These are phyloP conservation scores for Hemisphaericaspora nanyangensis DNA, from an alignment of 805 yeast genomes.

Conservation along the genomic window DNA sequence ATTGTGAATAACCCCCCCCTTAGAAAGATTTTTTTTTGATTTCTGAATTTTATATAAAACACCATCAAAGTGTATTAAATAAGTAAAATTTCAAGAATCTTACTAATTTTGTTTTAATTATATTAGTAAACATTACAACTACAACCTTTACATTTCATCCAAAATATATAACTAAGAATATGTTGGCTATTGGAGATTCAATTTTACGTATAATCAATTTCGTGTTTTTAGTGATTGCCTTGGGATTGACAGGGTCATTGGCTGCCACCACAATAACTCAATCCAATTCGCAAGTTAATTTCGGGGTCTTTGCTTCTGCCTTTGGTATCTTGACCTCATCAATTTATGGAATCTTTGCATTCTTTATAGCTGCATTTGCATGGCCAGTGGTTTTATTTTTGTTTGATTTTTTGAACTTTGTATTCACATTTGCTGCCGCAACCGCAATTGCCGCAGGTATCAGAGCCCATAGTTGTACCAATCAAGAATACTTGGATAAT, in stretches of 20 bases:
- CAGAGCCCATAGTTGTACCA: conserved; percentile 80
- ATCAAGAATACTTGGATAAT: conserved; percentile 55
- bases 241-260: conserved; percentile 89
- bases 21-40: too few relatives aligned
- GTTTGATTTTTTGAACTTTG: conserved; percentile 82
- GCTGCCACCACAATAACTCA: conserved; percentile 56
- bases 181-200: conserved; percentile 72
- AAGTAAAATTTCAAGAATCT: too few relatives aligned
- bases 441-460: conserved; percentile 91
- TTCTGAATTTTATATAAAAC: too few relatives aligned
- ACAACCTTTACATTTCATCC: too few relatives aligned
- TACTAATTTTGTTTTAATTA: too few relatives aligned
- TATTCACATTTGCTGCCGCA: conserved; percentile 93
- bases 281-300: conserved; percentile 78
- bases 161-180: too few relatives aligned
- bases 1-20: too few relatives aligned
- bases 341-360: conserved; percentile 74
- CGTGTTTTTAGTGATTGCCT: conserved; percentile 67
- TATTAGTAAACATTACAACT: too few relatives aligned
- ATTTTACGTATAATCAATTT: conserved; percentile 73
- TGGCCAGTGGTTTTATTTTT: conserved; percentile 77
- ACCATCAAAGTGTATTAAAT: too few relatives aligned
- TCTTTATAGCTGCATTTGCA: conserved; percentile 72
- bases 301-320: conserved; percentile 81
- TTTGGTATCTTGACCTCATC: conserved; percentile 80